Evolutionary conservation across 345 rosid species (phyloP), one percentile per base, ranked within the genome.

Genomic region (Microcos paniculata): DNA sequence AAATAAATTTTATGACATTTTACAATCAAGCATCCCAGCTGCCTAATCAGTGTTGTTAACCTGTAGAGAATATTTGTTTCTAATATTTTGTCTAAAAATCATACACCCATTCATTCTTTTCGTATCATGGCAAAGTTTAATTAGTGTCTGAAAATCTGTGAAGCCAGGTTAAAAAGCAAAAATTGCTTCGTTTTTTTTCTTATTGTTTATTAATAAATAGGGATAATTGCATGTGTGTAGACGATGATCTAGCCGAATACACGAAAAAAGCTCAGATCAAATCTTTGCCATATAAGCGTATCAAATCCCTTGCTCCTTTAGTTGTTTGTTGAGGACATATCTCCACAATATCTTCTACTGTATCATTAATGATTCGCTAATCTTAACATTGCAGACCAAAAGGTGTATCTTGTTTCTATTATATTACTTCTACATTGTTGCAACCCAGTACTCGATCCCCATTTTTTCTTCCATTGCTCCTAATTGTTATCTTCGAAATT

Each of bases 351-450:
- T 70, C 73, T 65, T 21, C 24, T 3, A 69, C 18, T 11, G n/a
- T n/a, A n/a, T 49, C 30, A 45, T 31, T 71, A 19, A 48, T 48
- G n/a, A 48, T 48, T 48, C 15, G 3, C 7, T 4, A 3, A 35
- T 26, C 65, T 24, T 42, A n/a, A n/a, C 45, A 35, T 57, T 65
- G 38, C 76, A 70, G 55, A 65, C 49, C 85, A 62, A 76, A 82
- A 75, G 74, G 74, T 71, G 10, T 18, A 21, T n/a, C 6, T 35
- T 35, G 10, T 42, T 42, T 42, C 45, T 6, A 42, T 42, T 6
- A 42, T 42, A 12, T 18, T 30, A 62, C 10, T 4, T 28, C 40
- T 62, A 35, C 6, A 7, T 35, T 1, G 4, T 35, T 35, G n/a
- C n/a, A n/a, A n/a, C n/a, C n/a, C n/a, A n/a, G n/a, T n/a, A n/a